phyloP scores from a whole-genome alignment of 345 rosid species.

The Hirschfeldia incana region DNA sequence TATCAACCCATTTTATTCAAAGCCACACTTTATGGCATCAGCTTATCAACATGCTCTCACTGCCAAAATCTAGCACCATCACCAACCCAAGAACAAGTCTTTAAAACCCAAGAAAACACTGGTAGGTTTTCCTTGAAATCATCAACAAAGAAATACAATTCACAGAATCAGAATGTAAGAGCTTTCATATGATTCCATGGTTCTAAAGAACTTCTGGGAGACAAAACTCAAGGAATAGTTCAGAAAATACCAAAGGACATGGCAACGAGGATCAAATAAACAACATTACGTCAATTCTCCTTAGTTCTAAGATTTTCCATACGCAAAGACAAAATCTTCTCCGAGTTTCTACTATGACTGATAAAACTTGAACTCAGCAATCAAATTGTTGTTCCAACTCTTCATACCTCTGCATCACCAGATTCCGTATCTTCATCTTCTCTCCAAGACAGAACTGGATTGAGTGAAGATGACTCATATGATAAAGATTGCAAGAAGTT shows the following conservation, averaged over 20 bases:
- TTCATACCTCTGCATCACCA: conserved; percentile 29
- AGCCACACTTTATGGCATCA: conserved; percentile 46
- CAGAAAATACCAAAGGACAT: conserved; percentile 1
- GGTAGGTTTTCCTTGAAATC: background rate
- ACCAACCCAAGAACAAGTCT: background rate
- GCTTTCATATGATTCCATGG: background rate
- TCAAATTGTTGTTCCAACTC: conserved; percentile 4
- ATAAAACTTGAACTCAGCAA: conserved; percentile 12
- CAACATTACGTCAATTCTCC: conserved; percentile 1
- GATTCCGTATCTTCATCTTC: conserved; percentile 30
- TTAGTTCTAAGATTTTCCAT: background rate
- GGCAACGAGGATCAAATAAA: background rate
- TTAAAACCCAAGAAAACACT: background rate
- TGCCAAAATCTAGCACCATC: conserved; percentile 44
- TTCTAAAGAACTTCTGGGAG: conserved; percentile 1
- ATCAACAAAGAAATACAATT: background rate
- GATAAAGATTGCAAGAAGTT: conserved; percentile 71
- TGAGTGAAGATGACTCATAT: conserved; percentile 31
- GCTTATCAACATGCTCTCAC: conserved; percentile 44
- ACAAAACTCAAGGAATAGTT: conserved; percentile 13
- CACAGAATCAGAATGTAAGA: background rate
- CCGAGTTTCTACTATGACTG: background rate
- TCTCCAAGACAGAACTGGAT: conserved; percentile 22
- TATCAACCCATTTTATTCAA: conserved; percentile 44
- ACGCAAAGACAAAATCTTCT: background rate